Evolutionary conservation across 306 rosid genomes (phyloP).

Genomic region (Trifolium fragiferum): DNA sequence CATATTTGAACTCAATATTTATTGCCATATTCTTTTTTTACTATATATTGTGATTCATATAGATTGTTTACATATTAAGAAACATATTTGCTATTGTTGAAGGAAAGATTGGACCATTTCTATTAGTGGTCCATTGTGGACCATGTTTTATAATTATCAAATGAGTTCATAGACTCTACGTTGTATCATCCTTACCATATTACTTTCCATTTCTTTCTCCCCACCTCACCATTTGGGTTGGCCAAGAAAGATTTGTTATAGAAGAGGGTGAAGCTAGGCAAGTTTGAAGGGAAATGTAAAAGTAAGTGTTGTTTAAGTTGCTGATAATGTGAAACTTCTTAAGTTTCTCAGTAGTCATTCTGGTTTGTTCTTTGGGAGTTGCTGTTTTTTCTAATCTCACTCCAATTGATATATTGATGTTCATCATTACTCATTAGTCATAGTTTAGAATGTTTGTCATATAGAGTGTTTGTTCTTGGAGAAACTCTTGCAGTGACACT

Average conservation of each 20-base stretch:
- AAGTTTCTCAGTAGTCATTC: not conserved
- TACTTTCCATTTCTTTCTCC: not conserved
- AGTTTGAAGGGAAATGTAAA: slow-evolving; percentile 2
- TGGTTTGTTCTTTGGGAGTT: not conserved
- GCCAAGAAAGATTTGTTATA: not conserved
- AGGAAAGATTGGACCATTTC: not conserved
- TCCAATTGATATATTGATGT: not conserved
- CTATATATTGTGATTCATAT: slow-evolving; percentile 11
- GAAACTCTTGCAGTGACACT: not conserved
- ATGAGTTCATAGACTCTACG: not conserved
- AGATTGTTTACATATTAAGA: slow-evolving; percentile 34
- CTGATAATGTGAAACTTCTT: not conserved
- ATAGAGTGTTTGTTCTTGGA: not conserved
- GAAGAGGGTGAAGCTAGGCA: not conserved
- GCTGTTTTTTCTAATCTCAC: not conserved
- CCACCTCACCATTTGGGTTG: not conserved
- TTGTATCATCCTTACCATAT: not conserved
- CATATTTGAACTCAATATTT: slow-evolving; percentile 32
- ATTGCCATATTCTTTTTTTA: slow-evolving; percentile 37
- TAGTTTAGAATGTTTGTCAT: not conserved
- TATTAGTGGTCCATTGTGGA: not conserved
- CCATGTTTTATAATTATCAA: not conserved
- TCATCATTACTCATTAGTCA: not conserved
- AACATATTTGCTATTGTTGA: slow-evolving; percentile 19
- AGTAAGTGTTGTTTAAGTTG: not conserved